Percentiles rank a stretch among this genome's conserved stretches.
Conservation (phyloP, 352 stramenopile genomes). For the Pythium plurisporium region DNA sequence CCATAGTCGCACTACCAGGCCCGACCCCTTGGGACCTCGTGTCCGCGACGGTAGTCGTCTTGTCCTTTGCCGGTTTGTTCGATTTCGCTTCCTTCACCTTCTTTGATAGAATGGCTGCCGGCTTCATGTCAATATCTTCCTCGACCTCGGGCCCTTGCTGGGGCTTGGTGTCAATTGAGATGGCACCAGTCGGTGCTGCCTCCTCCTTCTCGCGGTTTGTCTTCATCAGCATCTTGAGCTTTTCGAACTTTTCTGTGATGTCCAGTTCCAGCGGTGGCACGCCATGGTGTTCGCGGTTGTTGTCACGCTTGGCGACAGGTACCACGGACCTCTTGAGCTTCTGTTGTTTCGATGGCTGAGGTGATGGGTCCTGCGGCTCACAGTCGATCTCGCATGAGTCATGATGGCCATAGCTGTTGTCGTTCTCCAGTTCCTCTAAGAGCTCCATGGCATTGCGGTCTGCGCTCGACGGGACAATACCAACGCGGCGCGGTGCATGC, state of each 20-base stretch:
- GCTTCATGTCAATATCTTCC: background rate
- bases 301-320: background rate
- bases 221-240: constrained; percentile 56
- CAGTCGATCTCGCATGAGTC: background rate
- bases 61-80: background rate
- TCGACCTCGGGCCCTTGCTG: constrained; percentile 4
- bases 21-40: too few relatives aligned
- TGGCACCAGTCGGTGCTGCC: too few relatives aligned
- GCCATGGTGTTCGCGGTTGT: background rate
- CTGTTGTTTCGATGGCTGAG: background rate
- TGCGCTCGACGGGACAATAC: constrained; percentile 45
- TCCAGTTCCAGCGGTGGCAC: constrained; percentile 29
- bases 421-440: constrained; percentile 33
- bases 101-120: background rate
- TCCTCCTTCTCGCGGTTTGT: constrained; percentile 33
- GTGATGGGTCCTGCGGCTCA: constrained; percentile 6
- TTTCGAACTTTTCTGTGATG: constrained; percentile 58
- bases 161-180: background rate
- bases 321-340: too few relatives aligned
- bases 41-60: background rate
- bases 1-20: too few relatives aligned
- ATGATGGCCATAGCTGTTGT: constrained; percentile 15
- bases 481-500: constrained; percentile 38
- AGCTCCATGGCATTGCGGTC: constrained; percentile 55
- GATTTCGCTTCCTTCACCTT: too few relatives aligned